phyloP scores from a whole-genome alignment of 148 eudicot genomes.

The Cornus kousa region DNA sequence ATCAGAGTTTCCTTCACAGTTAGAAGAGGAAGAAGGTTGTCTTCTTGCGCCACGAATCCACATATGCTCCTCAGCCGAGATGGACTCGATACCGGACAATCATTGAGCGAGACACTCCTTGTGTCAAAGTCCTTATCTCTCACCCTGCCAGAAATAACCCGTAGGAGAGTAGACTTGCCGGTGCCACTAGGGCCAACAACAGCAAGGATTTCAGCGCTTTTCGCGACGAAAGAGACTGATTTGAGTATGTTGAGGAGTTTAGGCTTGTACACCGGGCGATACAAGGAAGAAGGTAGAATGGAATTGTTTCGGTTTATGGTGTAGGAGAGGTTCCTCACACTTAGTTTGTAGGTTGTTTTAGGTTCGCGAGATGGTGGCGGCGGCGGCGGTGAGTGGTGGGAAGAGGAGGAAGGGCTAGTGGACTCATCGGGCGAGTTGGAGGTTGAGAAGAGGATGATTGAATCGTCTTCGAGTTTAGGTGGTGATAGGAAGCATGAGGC shows the following conservation, averaged over 20 bases:
- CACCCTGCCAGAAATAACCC: slow-evolving; percentile 68
- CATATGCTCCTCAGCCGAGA: slow-evolving; percentile 59
- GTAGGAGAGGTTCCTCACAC: slow-evolving; percentile 68
- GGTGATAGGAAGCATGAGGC: slow-evolving; percentile 53
- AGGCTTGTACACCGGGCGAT: slow-evolving; percentile 19
- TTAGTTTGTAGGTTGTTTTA: slow-evolving; percentile 38
- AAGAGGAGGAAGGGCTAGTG: slow-evolving; percentile 68
- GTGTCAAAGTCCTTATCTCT: slow-evolving; percentile 47
- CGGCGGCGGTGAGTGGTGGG: slow-evolving; percentile 39
- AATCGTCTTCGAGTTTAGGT: slow-evolving; percentile 43
- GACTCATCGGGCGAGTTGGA: slow-evolving; percentile 57
- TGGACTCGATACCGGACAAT: slow-evolving; percentile 41
- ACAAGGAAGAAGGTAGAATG: slow-evolving; percentile 1
- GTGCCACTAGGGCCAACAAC: slow-evolving; percentile 97
- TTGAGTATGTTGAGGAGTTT: slow-evolving; percentile 61
- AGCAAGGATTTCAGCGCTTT: slow-evolving; percentile 68
- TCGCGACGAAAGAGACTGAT: slow-evolving; percentile 62
- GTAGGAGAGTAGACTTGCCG: slow-evolving; percentile 77
- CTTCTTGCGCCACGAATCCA: slow-evolving; percentile 92
- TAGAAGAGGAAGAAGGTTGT: slow-evolving; percentile 73
- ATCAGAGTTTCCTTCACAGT: slow-evolving; percentile 82
- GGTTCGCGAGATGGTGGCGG: slow-evolving; percentile 17
- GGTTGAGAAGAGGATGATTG: slow-evolving; percentile 61
- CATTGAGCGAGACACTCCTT: slow-evolving; percentile 47
- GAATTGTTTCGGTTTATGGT: slow-evolving; percentile 41